These are phyloP conservation scores for Ceraceosorus bombacis DNA, from an alignment of 1,284 basidiomycete genomes.

Conservation along the genomic window DNA sequence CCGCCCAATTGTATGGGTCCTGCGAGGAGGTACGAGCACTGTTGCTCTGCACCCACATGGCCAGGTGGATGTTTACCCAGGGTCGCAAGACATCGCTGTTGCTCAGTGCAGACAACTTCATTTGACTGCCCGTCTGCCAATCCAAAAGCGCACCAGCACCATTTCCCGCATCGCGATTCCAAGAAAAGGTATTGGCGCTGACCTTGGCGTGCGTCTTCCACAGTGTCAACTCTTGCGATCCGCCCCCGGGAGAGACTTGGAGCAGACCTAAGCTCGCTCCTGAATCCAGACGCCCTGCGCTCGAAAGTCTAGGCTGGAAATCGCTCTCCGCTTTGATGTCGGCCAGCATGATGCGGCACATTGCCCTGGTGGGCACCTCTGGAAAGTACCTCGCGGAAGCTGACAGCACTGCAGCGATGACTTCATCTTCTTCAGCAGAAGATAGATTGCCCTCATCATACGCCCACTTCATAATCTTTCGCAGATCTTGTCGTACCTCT, in stretches of 20 bases:
- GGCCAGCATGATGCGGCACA: constrained; percentile 34
- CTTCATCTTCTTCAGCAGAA: constrained; percentile 31
- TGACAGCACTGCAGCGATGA: constrained; percentile 37
- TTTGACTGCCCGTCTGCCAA: constrained; percentile 27
- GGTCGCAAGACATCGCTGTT: constrained; percentile 35
- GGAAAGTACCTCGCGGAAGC: constrained; percentile 43
- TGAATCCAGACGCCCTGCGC: constrained; percentile 33
- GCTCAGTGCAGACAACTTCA: constrained; percentile 20
- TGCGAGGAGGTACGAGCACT: constrained; percentile 30
- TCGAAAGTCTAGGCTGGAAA: constrained; percentile 22
- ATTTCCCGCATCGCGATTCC: constrained; percentile 18
- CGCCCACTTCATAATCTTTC: constrained; percentile 40
- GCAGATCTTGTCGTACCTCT: constrained; percentile 33
- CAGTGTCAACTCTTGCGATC: constrained; percentile 24
- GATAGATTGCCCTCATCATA: constrained; percentile 29
- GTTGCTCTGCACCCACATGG: constrained; percentile 43
- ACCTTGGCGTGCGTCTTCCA: constrained; percentile 31
- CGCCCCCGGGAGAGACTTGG: constrained; percentile 36
- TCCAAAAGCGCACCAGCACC: constrained; percentile 28
- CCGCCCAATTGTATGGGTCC: constrained; percentile 36
- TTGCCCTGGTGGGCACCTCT: constrained; percentile 33
- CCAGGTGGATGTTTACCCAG: constrained; percentile 46
- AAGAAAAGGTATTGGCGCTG: constrained; percentile 25
- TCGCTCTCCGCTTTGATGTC: constrained; percentile 46
- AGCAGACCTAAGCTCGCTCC: constrained; percentile 38